Base-by-base conservation (phyloP, 2,329 filamentous ascomycete species). In the Septoria petroselini region DNA sequence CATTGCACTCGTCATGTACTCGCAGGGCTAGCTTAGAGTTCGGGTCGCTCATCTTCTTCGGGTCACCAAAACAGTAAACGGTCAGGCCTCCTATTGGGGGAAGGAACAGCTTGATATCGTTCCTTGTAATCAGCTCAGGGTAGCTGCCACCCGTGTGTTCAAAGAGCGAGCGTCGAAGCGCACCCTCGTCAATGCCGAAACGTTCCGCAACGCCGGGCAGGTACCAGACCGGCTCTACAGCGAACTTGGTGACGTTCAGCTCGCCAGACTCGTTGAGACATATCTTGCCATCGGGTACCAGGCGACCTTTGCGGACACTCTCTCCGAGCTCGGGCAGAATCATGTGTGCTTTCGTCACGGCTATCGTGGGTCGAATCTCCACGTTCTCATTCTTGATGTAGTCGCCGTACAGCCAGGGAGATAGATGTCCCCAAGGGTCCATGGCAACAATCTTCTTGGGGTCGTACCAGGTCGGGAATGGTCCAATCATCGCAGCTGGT, bases 111-210 rank as follows among this genome's bases (percentile, higher is more conserved):
- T 98, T 97, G 71, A 97, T 91, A 65, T 97, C 93, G 37, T 84
- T 83, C 49, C 93, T 83, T 12, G 93, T 98, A 67, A 98, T 96
- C 54, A 97, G 78, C 76, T 98, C 93, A 2, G 93, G 93, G 70
- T 95, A 98, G 59, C 88, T 95, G 48, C 93, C 93, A 48, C 93
- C 93, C 1, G 91, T 97, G 63, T 96, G 87, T 66, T 97, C 93
- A 66, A 97, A 97, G 18, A 98, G 75, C 0, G 88, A 86, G 54
- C 91, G 81, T 56, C 93, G 84, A 15, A 98, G 77, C 11, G 84
- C 85, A 8, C 85, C 88, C 73, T 98, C 93, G 55, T 96, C 90
- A 80, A 95, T 95, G 29, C 89, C 89, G 66, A 98, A 98, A 62
- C 93, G 79, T 66, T 95, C 88, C 19, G 93, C 93, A 21, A 97